Base-by-base conservation (phyloP, 768 basidiomycete species). In the Leccinum uliginosum region DNA sequence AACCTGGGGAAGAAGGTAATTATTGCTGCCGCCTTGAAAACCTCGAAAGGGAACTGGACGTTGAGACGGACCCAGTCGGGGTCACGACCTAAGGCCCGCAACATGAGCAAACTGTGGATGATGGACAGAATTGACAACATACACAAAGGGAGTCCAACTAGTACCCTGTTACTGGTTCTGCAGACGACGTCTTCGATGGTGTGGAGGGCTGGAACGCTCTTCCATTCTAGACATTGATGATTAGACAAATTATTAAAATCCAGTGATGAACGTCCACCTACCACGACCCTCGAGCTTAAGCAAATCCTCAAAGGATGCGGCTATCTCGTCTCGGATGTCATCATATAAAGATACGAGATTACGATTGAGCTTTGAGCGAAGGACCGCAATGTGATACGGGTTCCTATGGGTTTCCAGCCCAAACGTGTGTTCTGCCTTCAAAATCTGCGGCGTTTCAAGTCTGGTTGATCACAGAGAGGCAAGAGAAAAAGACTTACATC, bases 281-380 rank as follows among this genome's bases (percentile, higher is more conserved):
- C 67, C 67, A 17, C 65, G n/a, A 10, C 53, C 65, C 17, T 27
- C 49, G 19, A 63, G 55, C 15, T 58, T 24, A 5, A 83, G 66
- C 32, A 68, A 58, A 4, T 77, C 78, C 1, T 67, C 62, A 54
- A 81, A 76, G 0, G 81, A 71, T 0, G 65, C 52, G 0, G 60
- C 51, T n/a, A 83, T 68, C 60, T 85, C 83, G 24, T 80, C 76
- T 6, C 67, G 71, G 9, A 83, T 62, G 24, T 75, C 73, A 0
- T 73, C 67, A 57, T 80, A 75, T 3, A 74, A 59, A 3, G 52
- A 55, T 2, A 63, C 69, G 11, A 83, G 65, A 50, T 75, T 75
- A 6, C 80, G 71, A 12, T 73, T 74, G 6, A 77, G 58, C 27
- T 66, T 44, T n/a, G 60, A 57, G 19, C 70, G 71, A 8, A 76